These are phyloP conservation scores for Fusarium duplospermum DNA, from an alignment of 2,329 filamentous ascomycete genomes.

Conservation along the genomic window DNA sequence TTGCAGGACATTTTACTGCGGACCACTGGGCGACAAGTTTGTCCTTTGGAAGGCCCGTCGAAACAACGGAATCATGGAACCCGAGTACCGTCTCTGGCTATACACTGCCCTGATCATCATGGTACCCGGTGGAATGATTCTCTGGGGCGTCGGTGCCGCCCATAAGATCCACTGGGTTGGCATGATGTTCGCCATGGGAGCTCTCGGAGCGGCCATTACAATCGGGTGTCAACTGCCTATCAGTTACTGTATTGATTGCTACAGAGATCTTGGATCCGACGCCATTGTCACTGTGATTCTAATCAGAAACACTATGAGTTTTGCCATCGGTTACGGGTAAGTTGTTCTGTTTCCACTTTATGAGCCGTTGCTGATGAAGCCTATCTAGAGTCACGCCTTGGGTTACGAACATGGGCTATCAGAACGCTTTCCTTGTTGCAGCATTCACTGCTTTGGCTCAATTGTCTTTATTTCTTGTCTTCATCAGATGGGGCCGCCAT, in stretches of 20 bases:
- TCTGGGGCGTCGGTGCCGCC: constrained; percentile 49
- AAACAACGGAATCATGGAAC: constrained; percentile 54
- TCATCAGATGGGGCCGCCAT: background rate
- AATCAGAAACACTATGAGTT: constrained; percentile 50
- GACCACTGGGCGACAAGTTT: constrained; percentile 50
- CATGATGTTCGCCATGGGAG: constrained; percentile 52
- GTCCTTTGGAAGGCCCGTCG: constrained; percentile 48
- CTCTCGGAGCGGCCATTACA: constrained; percentile 46
- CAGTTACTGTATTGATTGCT: constrained; percentile 53
- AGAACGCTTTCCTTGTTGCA: constrained; percentile 18
- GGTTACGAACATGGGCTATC: constrained; percentile 21
- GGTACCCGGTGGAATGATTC: constrained; percentile 38
- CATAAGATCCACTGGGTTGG: constrained; percentile 54
- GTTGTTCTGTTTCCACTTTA: background rate
- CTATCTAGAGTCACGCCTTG: constrained; percentile 18
- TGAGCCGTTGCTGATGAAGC: background rate
- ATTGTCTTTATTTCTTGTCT: background rate
- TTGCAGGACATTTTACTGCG: constrained; percentile 35
- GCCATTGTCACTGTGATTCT: constrained; percentile 53
- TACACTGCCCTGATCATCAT: constrained; percentile 44
- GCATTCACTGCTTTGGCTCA: constrained; percentile 1
- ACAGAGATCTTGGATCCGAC: constrained; percentile 52
- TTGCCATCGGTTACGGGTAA: constrained; percentile 44
- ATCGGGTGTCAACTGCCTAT: constrained; percentile 50
- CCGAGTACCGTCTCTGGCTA: constrained; percentile 55